These are phyloP conservation scores for Hapsidospora chrysogenum DNA, from an alignment of 495 filamentous ascomycete species.

Conservation along the genomic window DNA sequence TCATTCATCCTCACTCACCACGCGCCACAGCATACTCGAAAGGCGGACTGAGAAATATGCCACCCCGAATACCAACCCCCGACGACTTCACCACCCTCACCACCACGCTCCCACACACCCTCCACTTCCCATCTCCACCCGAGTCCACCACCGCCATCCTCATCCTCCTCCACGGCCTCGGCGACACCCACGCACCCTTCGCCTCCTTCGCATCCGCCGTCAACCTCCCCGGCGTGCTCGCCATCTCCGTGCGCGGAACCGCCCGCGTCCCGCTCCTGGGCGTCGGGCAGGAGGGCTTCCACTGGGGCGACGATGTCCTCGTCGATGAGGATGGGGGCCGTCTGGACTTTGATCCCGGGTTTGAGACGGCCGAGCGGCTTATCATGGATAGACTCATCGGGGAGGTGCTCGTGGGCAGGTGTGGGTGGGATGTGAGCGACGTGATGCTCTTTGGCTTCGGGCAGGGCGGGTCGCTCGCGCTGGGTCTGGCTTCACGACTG, in stretches of 20 bases:
- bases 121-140: constrained; percentile 19
- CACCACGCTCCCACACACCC: constrained; percentile 11
- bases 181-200: constrained; percentile 59
- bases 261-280: constrained; percentile 48
- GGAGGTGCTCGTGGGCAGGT: constrained; percentile 43
- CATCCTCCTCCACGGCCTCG: constrained; percentile 79
- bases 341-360: constrained; percentile 68
- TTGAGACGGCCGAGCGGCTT: constrained; percentile 32
- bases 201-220: constrained; percentile 53
- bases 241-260: constrained; percentile 59
- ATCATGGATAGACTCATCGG: constrained; percentile 41
- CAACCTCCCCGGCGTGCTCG: constrained; percentile 63
- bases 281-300: constrained; percentile 28
- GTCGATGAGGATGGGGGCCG: constrained; percentile 44
- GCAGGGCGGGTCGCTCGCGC: constrained; percentile 69
- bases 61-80: constrained; percentile 19
- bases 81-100: constrained; percentile 17
- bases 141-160: constrained; percentile 54
- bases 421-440: constrained; percentile 50
- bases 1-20: too few species aligned
- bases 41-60: too few species aligned
- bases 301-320: constrained; percentile 84
- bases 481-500: constrained; percentile 35
- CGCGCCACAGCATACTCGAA: too few species aligned
- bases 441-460: constrained; percentile 73